phyloP scores from a whole-genome alignment of 2,329 filamentous ascomycete genomes.

The Beauveria sp. region DNA sequence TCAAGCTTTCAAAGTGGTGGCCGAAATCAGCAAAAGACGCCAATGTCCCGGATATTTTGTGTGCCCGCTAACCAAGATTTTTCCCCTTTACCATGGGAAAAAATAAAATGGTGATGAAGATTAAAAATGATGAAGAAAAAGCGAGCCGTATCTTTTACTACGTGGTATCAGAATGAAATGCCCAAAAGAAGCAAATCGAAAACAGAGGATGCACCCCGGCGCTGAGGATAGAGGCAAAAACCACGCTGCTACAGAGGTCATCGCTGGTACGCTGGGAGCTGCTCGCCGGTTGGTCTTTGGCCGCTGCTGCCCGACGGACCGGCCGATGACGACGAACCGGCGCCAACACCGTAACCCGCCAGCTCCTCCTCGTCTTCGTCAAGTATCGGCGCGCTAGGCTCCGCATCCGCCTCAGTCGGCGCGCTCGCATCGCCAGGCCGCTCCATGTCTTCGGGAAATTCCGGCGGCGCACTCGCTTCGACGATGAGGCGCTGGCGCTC shows the following conservation, averaged over 20 bases:
- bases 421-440: conserved; percentile 22
- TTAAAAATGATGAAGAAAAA: neutral
- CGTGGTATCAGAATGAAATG: neutral
- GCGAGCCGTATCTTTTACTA: neutral
- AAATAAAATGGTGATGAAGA: neutral
- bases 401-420: conserved; percentile 18
- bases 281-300: conserved; percentile 20
- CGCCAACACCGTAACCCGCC: conserved; percentile 21
- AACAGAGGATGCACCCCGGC: too few species aligned
- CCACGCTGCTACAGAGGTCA: conserved; percentile 16
- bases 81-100: neutral
- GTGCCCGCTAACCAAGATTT: neutral
- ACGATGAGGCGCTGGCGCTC: conserved; percentile 57
- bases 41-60: neutral
- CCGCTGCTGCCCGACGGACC: neutral
- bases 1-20: neutral
- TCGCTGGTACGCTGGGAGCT: conserved; percentile 32
- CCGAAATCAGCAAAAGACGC: neutral
- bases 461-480: conserved; percentile 56
- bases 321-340: conserved; percentile 15
- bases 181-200: neutral
- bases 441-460: conserved; percentile 47
- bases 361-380: conserved; percentile 48
- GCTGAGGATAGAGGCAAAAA: neutral
- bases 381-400: conserved; percentile 52